Evolutionary conservation across 129 eudicot species (phyloP).

Genomic region (Flaveria linearis): DNA sequence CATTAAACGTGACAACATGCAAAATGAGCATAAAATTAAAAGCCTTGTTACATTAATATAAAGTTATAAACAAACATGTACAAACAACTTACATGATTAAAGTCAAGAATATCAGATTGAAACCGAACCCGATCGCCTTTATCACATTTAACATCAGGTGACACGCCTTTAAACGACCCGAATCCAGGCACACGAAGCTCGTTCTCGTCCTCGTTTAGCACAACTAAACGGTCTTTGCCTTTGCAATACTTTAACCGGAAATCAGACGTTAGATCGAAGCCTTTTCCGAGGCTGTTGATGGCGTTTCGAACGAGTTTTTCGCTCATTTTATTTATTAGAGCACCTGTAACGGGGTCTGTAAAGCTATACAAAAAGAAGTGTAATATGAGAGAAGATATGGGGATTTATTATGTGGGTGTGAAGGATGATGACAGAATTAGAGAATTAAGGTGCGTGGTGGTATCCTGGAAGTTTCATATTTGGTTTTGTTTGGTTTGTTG

Average conservation of each 20-base stretch:
- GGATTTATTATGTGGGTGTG: slow-evolving; percentile 22
- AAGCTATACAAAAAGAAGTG: not conserved
- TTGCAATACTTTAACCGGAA: slow-evolving; percentile 87
- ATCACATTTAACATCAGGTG: slow-evolving; percentile 81
- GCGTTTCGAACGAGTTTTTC: slow-evolving; percentile 53
- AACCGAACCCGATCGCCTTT: slow-evolving; percentile 83
- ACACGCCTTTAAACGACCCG: slow-evolving; percentile 53
- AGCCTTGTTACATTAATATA: not conserved
- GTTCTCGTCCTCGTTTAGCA: slow-evolving; percentile 49
- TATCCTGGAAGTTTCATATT: slow-evolving; percentile 32
- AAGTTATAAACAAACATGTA: not conserved
- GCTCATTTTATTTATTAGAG: slow-evolving; percentile 20
- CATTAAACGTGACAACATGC: not conserved
- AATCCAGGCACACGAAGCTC: slow-evolving; percentile 68
- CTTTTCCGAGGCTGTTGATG: slow-evolving; percentile 78
- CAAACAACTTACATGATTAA: slow-evolving; percentile 56
- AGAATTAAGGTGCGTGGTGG: slow-evolving; percentile 18
- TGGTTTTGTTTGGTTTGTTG: slow-evolving; percentile 10
- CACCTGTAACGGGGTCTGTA: not conserved
- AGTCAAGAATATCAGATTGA: slow-evolving; percentile 84
- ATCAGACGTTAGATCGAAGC: slow-evolving; percentile 84
- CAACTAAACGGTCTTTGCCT: slow-evolving; percentile 60
- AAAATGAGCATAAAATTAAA: not conserved
- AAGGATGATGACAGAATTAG: slow-evolving; percentile 9
- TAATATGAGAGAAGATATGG: not conserved